phyloP scores from a whole-genome alignment of 2,329 filamentous ascomycete species.

The Xylaria digitata region DNA sequence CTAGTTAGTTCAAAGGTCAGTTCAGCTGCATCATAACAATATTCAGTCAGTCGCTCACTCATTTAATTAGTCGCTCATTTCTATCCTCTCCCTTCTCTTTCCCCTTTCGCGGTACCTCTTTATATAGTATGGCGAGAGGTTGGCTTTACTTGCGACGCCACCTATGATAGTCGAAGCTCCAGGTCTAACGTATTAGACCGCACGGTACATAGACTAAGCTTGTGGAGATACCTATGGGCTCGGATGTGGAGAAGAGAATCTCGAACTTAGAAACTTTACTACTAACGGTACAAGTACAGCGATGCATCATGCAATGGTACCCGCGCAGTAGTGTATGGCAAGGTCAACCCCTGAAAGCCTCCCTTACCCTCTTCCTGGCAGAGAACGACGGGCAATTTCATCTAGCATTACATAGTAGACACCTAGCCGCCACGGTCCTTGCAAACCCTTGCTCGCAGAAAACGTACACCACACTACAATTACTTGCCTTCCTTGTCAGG shows the following conservation, averaged over 20 bases:
- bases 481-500: conserved; percentile 32
- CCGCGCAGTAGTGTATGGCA: conserved; percentile 37
- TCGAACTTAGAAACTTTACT: conserved; percentile 12
- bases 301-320: conserved; percentile 48
- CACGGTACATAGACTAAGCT: conserved; percentile 5
- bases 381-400: conserved; percentile 57
- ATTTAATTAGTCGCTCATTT: too few relatives aligned
- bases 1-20: background rate
- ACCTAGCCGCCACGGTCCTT: conserved; percentile 50
- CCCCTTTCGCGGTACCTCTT: background rate
- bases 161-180: background rate
- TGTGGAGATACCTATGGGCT: conserved; percentile 6
- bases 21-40: background rate
- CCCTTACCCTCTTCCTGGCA: conserved; percentile 39
- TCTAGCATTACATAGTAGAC: conserved; percentile 51
- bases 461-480: conserved; percentile 8
- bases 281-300: conserved; percentile 29
- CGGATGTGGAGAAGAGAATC: conserved; percentile 22
- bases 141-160: conserved; percentile 12
- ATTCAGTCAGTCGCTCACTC: background rate
- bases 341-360: conserved; percentile 49
- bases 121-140: background rate
- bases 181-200: conserved; percentile 5
- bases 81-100: background rate
- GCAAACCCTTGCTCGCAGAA: conserved; percentile 41